These are phyloP conservation scores for Fusarium phyllophilum DNA, from an alignment of 2,329 filamentous ascomycete species.

Conservation along the genomic window DNA sequence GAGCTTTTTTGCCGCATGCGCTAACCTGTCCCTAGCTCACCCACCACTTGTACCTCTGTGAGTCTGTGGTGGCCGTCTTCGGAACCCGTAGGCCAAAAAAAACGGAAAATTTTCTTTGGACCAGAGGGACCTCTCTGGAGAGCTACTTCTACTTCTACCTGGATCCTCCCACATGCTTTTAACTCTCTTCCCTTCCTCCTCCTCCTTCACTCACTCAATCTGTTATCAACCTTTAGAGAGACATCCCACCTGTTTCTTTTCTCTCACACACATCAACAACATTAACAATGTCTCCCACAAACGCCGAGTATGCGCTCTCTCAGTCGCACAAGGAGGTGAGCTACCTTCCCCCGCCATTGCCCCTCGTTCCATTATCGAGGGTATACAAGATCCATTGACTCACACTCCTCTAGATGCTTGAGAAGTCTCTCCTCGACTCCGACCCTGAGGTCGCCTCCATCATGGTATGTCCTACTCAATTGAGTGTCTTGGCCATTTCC, in stretches of 20 bases:
- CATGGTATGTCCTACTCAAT: slow-evolving; percentile 73
- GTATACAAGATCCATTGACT: slow-evolving; percentile 24
- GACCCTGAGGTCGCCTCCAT: slow-evolving; percentile 96
- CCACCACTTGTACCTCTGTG: background rate
- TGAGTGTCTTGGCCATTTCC: background rate
- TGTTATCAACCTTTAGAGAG: slow-evolving; percentile 12
- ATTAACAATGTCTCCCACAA: slow-evolving; percentile 54
- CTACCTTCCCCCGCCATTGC: slow-evolving; percentile 41
- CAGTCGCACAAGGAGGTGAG: slow-evolving; percentile 65
- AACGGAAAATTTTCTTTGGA: slow-evolving; percentile 24
- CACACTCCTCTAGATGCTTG: slow-evolving; percentile 76
- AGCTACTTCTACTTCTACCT: slow-evolving; percentile 32
- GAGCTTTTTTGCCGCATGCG: slow-evolving; percentile 31
- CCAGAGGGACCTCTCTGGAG: slow-evolving; percentile 22
- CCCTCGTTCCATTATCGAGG: slow-evolving; percentile 4
- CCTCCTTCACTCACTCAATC: slow-evolving; percentile 14
- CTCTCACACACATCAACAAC: slow-evolving; percentile 23
- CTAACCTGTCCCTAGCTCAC: slow-evolving; percentile 14
- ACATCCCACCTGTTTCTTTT: slow-evolving; percentile 12
- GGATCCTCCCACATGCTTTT: slow-evolving; percentile 31
- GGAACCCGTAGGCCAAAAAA: slow-evolving; percentile 29
- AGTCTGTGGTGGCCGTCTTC: slow-evolving; percentile 27
- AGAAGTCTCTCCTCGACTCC: slow-evolving; percentile 90
- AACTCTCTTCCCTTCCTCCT: slow-evolving; percentile 16
- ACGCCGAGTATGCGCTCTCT: slow-evolving; percentile 63